Conservation (phyloP, 352 stramenopile genomes). For the Globisporangium solare region DNA sequence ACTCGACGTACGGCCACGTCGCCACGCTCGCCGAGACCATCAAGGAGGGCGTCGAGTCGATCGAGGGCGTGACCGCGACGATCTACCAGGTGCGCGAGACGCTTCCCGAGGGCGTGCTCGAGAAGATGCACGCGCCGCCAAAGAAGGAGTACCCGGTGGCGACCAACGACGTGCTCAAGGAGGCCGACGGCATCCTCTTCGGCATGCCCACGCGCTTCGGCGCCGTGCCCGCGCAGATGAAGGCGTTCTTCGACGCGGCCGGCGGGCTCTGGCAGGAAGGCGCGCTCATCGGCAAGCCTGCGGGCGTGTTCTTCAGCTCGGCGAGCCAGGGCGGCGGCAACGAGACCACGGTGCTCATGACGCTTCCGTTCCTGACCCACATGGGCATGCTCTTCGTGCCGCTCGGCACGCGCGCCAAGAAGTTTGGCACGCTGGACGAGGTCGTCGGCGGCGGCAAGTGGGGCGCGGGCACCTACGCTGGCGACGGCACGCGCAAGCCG, state of each 20-base stretch:
- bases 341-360: slow-evolving; percentile 69
- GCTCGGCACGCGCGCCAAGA: slow-evolving; percentile 32
- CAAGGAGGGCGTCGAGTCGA: slow-evolving; percentile 57
- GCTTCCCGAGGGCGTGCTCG: slow-evolving; percentile 61
- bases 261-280: slow-evolving; percentile 60
- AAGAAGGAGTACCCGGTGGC: slow-evolving; percentile 61
- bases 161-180: slow-evolving; percentile 40
- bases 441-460: slow-evolving; percentile 48
- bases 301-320: slow-evolving; percentile 63
- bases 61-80: slow-evolving; percentile 35
- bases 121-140: slow-evolving; percentile 58
- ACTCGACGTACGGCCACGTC: slow-evolving; percentile 82
- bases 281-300: slow-evolving; percentile 64
- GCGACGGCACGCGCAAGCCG: slow-evolving; percentile 57
- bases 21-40: slow-evolving; percentile 45
- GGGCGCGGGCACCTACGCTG: slow-evolving; percentile 60
- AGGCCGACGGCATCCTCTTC: slow-evolving; percentile 81
- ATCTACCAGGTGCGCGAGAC: slow-evolving; percentile 76
- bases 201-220: slow-evolving; percentile 84
- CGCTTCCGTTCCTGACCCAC: slow-evolving; percentile 65
- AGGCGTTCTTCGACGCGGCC: slow-evolving; percentile 69
- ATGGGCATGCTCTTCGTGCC: slow-evolving; percentile 83
- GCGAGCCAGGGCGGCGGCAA: slow-evolving; percentile 66
- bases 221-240: slow-evolving; percentile 65
- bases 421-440: slow-evolving; percentile 42